Conservation (phyloP, 352 stramenopile genomes). For the Globisporangium camurandrum region DNA sequence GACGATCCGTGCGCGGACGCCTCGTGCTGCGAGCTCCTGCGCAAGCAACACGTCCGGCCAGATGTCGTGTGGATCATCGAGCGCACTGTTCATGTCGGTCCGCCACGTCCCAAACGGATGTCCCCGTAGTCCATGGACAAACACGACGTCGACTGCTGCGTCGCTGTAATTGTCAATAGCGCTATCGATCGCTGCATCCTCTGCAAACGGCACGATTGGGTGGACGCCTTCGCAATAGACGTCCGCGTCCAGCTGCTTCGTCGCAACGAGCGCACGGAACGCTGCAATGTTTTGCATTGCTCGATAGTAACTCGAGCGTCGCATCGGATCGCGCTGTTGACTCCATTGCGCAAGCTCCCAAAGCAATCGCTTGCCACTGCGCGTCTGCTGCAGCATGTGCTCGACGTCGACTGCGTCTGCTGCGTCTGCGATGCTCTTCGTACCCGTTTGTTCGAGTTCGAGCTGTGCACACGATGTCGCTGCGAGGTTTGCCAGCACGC, state of each 20-base stretch:
- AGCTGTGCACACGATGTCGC: slow-evolving; percentile 43
- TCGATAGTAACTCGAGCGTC: slow-evolving; percentile 73
- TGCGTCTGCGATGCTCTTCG: not conserved
- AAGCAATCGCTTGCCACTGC: slow-evolving; percentile 35
- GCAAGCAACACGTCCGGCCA: slow-evolving; percentile 73
- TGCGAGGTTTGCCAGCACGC: slow-evolving; percentile 71
- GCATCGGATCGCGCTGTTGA: slow-evolving; percentile 45
- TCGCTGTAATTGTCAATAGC: not conserved
- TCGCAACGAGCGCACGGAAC: slow-evolving; percentile 36
- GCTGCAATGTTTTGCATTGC: slow-evolving; percentile 54
- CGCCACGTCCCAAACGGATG: slow-evolving; percentile 81
- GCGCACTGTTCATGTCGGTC: slow-evolving; percentile 55
- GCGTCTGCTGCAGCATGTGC: slow-evolving; percentile 32
- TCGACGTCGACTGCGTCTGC: slow-evolving; percentile 51
- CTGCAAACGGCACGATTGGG: slow-evolving; percentile 43
- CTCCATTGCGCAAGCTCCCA: slow-evolving; percentile 30
- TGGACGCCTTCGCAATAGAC: slow-evolving; percentile 76
- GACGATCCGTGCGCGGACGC: slow-evolving; percentile 46
- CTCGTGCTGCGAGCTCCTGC: slow-evolving; percentile 34
- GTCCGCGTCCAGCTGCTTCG: slow-evolving; percentile 23
- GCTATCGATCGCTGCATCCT: not conserved
- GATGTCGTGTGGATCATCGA: slow-evolving; percentile 51
- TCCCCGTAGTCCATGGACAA: slow-evolving; percentile 76
- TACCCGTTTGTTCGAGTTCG: slow-evolving; percentile 2
- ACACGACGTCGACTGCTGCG: slow-evolving; percentile 56